These are phyloP conservation scores for Chytridium lagenaria DNA, from an alignment of 371 early-diverging fungal species.

Conservation along the genomic window DNA sequence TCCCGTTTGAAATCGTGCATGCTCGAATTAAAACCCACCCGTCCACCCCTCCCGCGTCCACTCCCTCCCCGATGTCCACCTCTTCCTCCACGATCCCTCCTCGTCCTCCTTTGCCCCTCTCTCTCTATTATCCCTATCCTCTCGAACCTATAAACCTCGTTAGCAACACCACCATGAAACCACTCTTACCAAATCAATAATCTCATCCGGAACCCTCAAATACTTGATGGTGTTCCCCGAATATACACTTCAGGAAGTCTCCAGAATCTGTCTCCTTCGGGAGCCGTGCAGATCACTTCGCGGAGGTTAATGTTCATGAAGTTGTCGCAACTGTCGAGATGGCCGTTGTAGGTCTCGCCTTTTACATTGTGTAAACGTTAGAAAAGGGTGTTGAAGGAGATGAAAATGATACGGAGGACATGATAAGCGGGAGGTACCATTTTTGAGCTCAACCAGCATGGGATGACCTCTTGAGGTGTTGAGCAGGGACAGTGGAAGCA, in stretches of 20 bases:
- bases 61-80: constrained; percentile 60
- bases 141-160: background rate
- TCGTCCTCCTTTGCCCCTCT: constrained; percentile 41
- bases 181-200: constrained; percentile 81
- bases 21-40: background rate
- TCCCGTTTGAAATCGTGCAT: background rate
- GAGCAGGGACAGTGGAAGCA: constrained; percentile 91
- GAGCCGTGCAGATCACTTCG: constrained; percentile 93
- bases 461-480: constrained; percentile 90
- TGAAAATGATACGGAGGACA: background rate
- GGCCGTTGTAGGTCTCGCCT: constrained; percentile 97
- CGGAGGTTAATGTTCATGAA: constrained; percentile 97
- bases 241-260: constrained; percentile 88
- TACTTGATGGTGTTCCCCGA: constrained; percentile 95
- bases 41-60: constrained; percentile 31
- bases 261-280: constrained; percentile 94
- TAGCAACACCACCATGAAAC: background rate
- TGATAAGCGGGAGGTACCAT: constrained; percentile 54
- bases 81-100: constrained; percentile 47
- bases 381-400: constrained; percentile 22
- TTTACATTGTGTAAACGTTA: background rate
- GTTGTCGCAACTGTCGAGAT: constrained; percentile 94
- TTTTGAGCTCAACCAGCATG: constrained; percentile 97
- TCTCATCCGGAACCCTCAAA: constrained; percentile 88
- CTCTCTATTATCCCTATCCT: constrained; percentile 55